phyloP scores from a whole-genome alignment of 305 asterid species.

The Fraxinus angustifolia region DNA sequence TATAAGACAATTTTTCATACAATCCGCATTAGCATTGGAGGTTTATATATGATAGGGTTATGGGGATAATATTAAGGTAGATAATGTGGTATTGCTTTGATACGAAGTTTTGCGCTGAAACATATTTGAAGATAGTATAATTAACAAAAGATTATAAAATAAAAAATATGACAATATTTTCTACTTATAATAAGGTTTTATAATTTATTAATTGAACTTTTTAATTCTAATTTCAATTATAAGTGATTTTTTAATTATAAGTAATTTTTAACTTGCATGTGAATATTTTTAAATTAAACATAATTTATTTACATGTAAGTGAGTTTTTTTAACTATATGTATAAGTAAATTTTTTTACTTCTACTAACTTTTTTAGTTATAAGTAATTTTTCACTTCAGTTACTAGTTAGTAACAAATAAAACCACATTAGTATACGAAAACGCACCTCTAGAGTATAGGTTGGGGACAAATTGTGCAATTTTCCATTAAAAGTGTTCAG shows the following conservation, averaged over 20 bases:
- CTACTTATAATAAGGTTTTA: not conserved
- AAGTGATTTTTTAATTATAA: too few species aligned
- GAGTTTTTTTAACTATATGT: not conserved
- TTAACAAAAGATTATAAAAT: too few species aligned
- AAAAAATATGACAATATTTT: not conserved
- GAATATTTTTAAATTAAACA: not conserved
- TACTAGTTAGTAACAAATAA: not conserved
- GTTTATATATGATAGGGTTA: not conserved
- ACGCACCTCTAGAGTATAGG: not conserved
- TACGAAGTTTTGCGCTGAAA: not conserved
- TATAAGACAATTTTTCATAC: not conserved
- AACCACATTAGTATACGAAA: not conserved
- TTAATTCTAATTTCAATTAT: not conserved
- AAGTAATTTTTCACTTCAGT: not conserved
- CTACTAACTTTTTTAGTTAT: too few species aligned
- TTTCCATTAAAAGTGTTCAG: not conserved
- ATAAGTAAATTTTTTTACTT: too few species aligned
- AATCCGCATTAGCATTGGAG: not conserved
- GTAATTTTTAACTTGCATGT: not conserved
- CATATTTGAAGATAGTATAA: not conserved
- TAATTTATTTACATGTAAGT: not conserved
- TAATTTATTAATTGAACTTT: not conserved
- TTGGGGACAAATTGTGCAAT: not conserved
- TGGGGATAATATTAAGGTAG: not conserved
- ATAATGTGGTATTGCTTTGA: not conserved